Base-by-base conservation (phyloP, 2,329 filamentous ascomycete genomes). In the Fusarium abutilonis region DNA sequence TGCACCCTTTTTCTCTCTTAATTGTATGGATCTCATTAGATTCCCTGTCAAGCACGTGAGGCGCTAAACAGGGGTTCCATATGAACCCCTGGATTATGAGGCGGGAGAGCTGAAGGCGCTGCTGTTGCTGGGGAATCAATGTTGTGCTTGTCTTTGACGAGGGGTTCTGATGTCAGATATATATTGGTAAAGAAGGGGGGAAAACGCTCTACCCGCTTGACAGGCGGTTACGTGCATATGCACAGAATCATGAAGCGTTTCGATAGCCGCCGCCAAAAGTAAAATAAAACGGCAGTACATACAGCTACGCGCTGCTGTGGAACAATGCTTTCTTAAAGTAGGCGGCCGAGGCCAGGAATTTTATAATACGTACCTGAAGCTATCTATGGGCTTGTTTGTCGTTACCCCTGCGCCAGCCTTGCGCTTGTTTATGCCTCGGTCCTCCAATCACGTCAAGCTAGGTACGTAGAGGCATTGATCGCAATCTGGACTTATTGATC, bases 391-490 rank as follows among this genome's bases (percentile, higher is more conserved):
- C 38, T 50, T 34, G 23, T 26, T 8, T 10, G 29, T 31, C 29
- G 10, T 11, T 31, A 31, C 29, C 29, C 10, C 23, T 26, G 29
- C 29, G 29, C 29, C 29, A 31, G 29, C 29, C 29, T 31, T 13
- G 29, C 29, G 29, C 46, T 53, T 39, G 44, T 46, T 47, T 41
- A 58, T 50, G 34, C 40, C 34, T 63, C 23, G 44, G 48, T 35
- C 43, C 38, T 52, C 34, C 44, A 46, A 60, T 38, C 49, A 60
- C 49, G 50, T 36, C 46, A 31, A 8, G 23, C 23, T 26, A 49
- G 54, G 38, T 43, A 59, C 49, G 21, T 41, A 14, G 31, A 66
- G 62, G 57, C 57, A 66, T 65, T 63, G 62, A 48, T 38, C 62
- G 31, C 44, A 28, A 11, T 28, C 43, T 40, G 57, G 19, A 38